Evolutionary conservation across 176 grass and related monocot species (phyloP), one percentile per base, ranked within the genome.

Genomic region (Tillandsia fasciculata): DNA sequence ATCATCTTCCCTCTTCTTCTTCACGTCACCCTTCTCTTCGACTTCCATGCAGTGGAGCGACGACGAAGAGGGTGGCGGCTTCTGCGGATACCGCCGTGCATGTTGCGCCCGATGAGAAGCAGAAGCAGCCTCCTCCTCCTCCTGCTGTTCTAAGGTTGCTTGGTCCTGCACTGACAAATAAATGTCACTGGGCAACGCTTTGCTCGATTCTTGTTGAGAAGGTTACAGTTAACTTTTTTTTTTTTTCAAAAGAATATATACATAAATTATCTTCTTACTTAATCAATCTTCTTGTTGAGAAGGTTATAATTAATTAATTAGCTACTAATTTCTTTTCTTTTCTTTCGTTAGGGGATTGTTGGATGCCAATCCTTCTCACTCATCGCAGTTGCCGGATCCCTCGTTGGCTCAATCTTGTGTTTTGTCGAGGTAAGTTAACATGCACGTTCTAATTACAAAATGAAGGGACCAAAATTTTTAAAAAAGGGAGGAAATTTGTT

Each of bases 371-470:
- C 85, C 9, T 89, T 92, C 79, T 73, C 88, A 9, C 64, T 96
- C 49, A 81, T 92, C 47, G 83, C 86, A 53, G 88, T 96, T 0
- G 88, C 88, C 2, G 88, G 92, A 79, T 89, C 92, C 3, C 86
- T 96, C 1, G 5, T 92, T 10, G 88, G 92, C 17, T 96, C 93
- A 26, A 53, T 96, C 76, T 83, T 88, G 70, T 92, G 89, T 11
- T 96, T 92, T 63, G 67, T 79, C 63, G 86, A 92, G 93, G 93
- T 92, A 85, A 42, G 53, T 7, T 9, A 24, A 64, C 52, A 64
- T 59, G 12, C 8, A 8, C 12, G 15, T 18, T 59, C 6, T 6
- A 20, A 8, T 9, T 24, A 24, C 24, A 24, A 24, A 24, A 24
- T 24, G 24, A 24, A 8, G 7, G 2, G 1, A 9, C 17, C 4